phyloP scores from a whole-genome alignment of 179 eudicot species.

The Dionaea muscipula region DNA sequence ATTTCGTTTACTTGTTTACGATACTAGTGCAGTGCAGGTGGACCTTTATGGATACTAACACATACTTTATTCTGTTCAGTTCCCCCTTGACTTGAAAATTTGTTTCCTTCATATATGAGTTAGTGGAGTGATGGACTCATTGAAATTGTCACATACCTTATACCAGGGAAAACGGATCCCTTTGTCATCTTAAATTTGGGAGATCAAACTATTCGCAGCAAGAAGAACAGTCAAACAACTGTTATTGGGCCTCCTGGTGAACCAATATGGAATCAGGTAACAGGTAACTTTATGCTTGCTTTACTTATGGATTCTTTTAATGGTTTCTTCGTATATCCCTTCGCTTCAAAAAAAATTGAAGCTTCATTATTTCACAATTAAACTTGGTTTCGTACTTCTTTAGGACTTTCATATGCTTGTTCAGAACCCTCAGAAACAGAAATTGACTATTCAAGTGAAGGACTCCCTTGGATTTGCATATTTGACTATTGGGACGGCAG shows the following conservation, averaged over 20 bases:
- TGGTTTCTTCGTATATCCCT: background rate
- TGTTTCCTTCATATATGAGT: too few species aligned
- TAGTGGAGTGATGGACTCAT: background rate
- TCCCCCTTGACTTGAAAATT: too few species aligned
- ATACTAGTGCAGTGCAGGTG: background rate
- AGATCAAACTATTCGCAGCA: slow-evolving; percentile 80
- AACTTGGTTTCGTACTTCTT: slow-evolving; percentile 4
- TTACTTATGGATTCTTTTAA: background rate
- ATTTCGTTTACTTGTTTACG: background rate
- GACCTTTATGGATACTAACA: background rate
- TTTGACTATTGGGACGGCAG: slow-evolving; percentile 60
- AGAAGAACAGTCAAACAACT: slow-evolving; percentile 93
- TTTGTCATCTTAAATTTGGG: slow-evolving; percentile 74
- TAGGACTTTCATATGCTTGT: slow-evolving; percentile 94
- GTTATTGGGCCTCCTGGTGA: slow-evolving; percentile 94
- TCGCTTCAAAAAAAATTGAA: background rate
- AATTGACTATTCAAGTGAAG: slow-evolving; percentile 53
- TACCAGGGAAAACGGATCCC: slow-evolving; percentile 90
- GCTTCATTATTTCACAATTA: background rate
- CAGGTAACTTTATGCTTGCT: slow-evolving; percentile 1
- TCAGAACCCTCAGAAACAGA: slow-evolving; percentile 63
- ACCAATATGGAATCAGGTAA: slow-evolving; percentile 98
- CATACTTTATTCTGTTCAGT: too few species aligned
- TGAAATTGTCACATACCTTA: background rate
- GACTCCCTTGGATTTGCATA: slow-evolving; percentile 79